Evolutionary conservation across 2,329 filamentous ascomycete species (phyloP).

Genomic region (Verticillium nubilum): DNA sequence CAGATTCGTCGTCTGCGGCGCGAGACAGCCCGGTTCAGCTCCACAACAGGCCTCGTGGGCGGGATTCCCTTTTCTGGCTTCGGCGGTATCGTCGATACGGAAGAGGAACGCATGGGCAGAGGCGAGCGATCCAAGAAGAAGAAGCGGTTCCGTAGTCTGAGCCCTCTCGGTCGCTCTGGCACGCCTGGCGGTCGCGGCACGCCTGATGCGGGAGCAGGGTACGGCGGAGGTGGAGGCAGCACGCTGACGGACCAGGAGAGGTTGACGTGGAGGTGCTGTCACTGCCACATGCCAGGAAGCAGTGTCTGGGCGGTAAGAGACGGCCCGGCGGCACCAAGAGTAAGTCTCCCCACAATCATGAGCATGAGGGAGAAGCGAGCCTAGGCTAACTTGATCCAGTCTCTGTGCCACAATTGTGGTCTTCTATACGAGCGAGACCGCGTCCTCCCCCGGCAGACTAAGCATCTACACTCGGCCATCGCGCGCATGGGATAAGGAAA

Average conservation of each 20-base stretch:
- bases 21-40: conserved; percentile 90
- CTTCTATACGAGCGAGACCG: conserved; percentile 84
- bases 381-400: conserved; percentile 38
- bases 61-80: conserved; percentile 58
- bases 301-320: conserved; percentile 94
- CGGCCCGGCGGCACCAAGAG: conserved; percentile 77
- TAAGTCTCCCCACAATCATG: conserved; percentile 41
- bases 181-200: conserved; percentile 71
- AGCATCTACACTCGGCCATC: conserved; percentile 12
- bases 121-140: conserved; percentile 96
- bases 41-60: conserved; percentile 73
- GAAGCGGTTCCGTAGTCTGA: conserved; percentile 82
- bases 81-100: conserved; percentile 38
- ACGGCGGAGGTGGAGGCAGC: conserved; percentile 61
- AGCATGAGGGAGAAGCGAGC: neutral
- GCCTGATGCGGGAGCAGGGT: conserved; percentile 66
- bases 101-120: conserved; percentile 82
- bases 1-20: conserved; percentile 81
- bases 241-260: conserved; percentile 73
- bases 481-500: conserved; percentile 4
- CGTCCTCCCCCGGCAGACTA: conserved; percentile 55
- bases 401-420: conserved; percentile 90
- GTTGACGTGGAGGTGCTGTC: conserved; percentile 77
- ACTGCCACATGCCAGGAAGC: conserved; percentile 83
- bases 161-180: conserved; percentile 64